Conservation (phyloP, 106 monocot species). For the Dioscorea dumetorum region DNA sequence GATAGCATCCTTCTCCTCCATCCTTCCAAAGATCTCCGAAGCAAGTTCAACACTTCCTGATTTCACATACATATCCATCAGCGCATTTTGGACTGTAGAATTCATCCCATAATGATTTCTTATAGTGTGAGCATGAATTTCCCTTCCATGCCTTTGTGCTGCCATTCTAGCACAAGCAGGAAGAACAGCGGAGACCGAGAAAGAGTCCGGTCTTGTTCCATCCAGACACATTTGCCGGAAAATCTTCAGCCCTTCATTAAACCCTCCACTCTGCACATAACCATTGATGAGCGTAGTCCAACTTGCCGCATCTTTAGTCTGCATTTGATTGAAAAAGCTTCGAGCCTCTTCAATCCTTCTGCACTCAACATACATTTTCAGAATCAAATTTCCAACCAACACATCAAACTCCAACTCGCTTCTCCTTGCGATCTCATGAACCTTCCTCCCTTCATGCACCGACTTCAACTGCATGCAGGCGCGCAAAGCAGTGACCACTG, state of each 20-base stretch:
- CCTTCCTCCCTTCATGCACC: conserved; percentile 6
- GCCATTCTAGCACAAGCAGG: conserved; percentile 54
- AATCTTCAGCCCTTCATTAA: conserved; percentile 44
- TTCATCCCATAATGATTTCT: conserved; percentile 10
- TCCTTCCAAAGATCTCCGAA: conserved; percentile 22
- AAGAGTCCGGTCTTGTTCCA: conserved; percentile 20
- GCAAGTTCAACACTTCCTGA: conserved; percentile 35
- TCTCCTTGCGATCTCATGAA: conserved; percentile 24
- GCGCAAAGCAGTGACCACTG: conserved; percentile 19
- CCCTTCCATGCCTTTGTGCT: conserved; percentile 35
- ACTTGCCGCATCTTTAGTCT: conserved; percentile 10
- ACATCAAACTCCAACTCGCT: conserved; percentile 21
- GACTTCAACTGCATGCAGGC: conserved; percentile 30
- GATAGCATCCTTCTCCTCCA: conserved; percentile 27
- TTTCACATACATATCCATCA: conserved; percentile 61
- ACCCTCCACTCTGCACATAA: conserved; percentile 23
- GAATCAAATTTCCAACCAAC: conserved; percentile 30
- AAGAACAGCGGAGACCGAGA: conserved; percentile 30
- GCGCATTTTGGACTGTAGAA: conserved; percentile 30
- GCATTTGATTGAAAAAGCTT: conserved; percentile 24
- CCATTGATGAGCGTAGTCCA: conserved; percentile 41
- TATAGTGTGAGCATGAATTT: conserved; percentile 31
- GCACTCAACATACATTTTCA: conserved; percentile 40
- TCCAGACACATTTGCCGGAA: conserved; percentile 23
- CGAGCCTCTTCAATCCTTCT: conserved; percentile 15